Base-by-base conservation (phyloP, 2,329 filamentous ascomycete genomes). In the Trichophyton rubrum region DNA sequence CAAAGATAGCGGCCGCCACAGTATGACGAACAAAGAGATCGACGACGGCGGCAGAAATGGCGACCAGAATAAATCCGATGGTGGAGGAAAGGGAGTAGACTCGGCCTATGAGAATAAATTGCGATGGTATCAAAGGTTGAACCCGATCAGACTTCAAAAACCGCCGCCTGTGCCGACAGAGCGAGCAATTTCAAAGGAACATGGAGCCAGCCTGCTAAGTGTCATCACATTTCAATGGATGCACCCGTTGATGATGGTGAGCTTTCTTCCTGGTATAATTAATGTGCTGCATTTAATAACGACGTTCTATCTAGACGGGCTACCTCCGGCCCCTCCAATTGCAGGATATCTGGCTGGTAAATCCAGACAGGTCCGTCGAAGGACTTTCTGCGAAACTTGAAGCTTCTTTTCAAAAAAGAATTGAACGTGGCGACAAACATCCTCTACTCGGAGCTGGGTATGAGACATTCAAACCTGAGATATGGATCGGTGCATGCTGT, bases 281-380 rank as follows among this genome's bases (percentile, higher is more conserved):
- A 22, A 9, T 11, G 6, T 3, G 8, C 6, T 51, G 4, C 45
- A 24, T 47, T 6, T 49, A 38, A 33, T 59, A 35, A 65, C 62
- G 63, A 5, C 49, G 8, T 45, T 3, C 9, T 38, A 68, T 60
- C 24, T 66, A 89, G 85, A 82, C 85, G 43, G 93, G 93, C 40
- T 97, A 96, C 73, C 85, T 89, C 69, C 85, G 93, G 13, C 84
- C 85, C 1, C 80, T 99, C 1, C 87, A 96, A 68, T 76, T 85
- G 60, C 88, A 88, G 66, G 93, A 99, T 71, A 84, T 99, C 61
- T 97, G 90, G 87, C 77, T 80, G 0, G 88, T 97, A 66, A 96
- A 96, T 64, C 91, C 91, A 0, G 77, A 88, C 62, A 82, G 93
- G 62, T 82, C 84, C 15, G 85, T 89, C 51, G 84, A 89, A 64